phyloP scores from a whole-genome alignment of 2,329 filamentous ascomycete species.

The Coniochaeta hoffmannii region DNA sequence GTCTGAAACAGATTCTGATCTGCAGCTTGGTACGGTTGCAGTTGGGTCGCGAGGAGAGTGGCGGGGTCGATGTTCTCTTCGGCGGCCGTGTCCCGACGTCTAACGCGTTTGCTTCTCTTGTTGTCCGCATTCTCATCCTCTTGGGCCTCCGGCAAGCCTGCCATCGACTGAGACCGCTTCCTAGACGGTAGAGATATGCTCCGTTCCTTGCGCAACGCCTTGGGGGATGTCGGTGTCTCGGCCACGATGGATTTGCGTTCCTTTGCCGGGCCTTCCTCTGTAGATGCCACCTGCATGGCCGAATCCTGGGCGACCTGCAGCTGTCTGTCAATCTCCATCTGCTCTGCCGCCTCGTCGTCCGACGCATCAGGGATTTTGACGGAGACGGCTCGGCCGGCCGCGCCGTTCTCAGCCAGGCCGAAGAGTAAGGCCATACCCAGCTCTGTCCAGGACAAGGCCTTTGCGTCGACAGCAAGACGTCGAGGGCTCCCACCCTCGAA shows the following conservation, averaged over 20 bases:
- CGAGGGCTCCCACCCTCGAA: conserved; percentile 8
- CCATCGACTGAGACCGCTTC: conserved; percentile 56
- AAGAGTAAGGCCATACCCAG: conserved; percentile 32
- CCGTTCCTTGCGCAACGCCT: conserved; percentile 15
- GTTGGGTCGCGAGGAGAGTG: conserved; percentile 43
- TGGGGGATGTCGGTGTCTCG: neutral
- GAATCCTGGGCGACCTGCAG: conserved; percentile 12
- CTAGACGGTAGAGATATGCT: conserved; percentile 36
- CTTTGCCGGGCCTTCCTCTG: conserved; percentile 2
- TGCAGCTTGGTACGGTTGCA: conserved; percentile 49
- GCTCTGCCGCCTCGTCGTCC: conserved; percentile 28
- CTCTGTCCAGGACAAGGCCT: conserved; percentile 32
- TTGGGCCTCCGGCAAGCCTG: conserved; percentile 46
- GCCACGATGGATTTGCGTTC: neutral
- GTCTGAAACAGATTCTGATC: conserved; percentile 49
- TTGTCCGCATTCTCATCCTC: conserved; percentile 52
- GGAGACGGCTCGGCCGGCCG: conserved; percentile 24
- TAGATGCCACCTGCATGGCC: neutral
- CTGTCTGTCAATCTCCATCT: conserved; percentile 30
- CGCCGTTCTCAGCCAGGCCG: conserved; percentile 24
- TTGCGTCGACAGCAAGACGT: conserved; percentile 21
- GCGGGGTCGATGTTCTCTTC: conserved; percentile 47
- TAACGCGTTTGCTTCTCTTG: conserved; percentile 59
- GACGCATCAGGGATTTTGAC: conserved; percentile 29
- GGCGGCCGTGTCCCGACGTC: conserved; percentile 49